phyloP scores from a whole-genome alignment of 2,329 filamentous ascomycete species.

The Trichoderma sp. region DNA sequence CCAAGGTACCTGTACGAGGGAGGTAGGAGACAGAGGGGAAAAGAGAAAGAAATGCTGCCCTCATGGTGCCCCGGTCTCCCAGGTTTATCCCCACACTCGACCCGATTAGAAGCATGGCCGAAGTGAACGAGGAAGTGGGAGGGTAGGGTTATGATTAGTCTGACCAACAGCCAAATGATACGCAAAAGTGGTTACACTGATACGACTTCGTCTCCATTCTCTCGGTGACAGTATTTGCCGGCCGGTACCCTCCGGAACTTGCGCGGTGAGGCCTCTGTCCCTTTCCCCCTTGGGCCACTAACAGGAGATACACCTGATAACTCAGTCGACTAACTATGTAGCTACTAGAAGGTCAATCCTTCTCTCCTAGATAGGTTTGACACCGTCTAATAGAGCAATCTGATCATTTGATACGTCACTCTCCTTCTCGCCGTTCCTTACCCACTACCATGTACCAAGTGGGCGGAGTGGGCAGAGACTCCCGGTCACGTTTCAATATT shows the following conservation, averaged over 20 bases:
- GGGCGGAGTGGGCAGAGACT: neutral
- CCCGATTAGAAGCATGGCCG: neutral
- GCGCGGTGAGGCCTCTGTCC: neutral
- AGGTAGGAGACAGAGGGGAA: neutral
- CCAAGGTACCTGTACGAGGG: neutral
- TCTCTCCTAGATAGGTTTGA: neutral
- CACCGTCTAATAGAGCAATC: neutral
- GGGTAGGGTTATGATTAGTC: neutral
- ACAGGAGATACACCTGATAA: neutral
- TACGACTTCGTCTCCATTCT: neutral
- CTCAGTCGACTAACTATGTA: neutral
- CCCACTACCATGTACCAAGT: neutral
- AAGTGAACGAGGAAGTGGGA: neutral
- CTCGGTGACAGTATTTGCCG: neutral
- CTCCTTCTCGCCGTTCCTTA: neutral
- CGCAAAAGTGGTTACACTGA: neutral
- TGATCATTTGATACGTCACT: neutral
- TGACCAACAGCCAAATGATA: neutral
- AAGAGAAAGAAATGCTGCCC: neutral
- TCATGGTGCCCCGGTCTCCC: constrained; percentile 7
- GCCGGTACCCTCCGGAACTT: neutral
- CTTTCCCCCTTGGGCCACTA: neutral
- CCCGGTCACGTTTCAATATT: constrained; percentile 1
- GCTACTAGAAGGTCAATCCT: neutral
- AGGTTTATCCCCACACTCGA: constrained; percentile 1